Evolutionary conservation across 371 early-diverging fungal genomes (phyloP), one percentile per base, ranked within the genome.

Genomic region (Nematocida ausubeli): DNA sequence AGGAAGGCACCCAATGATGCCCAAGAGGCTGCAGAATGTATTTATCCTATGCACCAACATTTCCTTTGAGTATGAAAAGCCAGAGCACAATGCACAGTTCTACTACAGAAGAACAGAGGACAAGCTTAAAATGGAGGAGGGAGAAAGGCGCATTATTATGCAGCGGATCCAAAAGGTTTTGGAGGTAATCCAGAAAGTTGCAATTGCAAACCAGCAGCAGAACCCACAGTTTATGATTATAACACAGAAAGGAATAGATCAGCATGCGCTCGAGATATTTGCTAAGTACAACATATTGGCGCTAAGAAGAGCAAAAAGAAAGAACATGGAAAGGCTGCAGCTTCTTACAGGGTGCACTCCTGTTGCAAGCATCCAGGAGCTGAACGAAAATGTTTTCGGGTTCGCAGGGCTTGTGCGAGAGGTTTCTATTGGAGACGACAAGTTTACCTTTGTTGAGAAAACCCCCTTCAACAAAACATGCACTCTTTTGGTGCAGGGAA

Each of bases 161-260:
- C 91, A 92, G 56, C 92, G 91, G 85, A 87, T 95, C 24, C 90
- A 90, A 80, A 92, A 92, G 86, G 89, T 99, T 78, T 91, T 96
- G 16, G 97, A 95, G 54, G 90, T 97, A 83, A 80, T 75, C 40
- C 63, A 73, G 35, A 40, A 82, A 40, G 95, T 95, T 87, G 93
- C 94, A 89, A 84, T 88, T 80, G 90, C 87, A 78, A 87, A 90
- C 73, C 91, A 93, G 87, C 90, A 90, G 50, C 63, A 51, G 19
- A 26, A 65, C 24, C 78, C 78, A n/a, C 58, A 80, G 49, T 94
- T 99, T 85, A 91, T 98, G 44, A 88, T 99, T 54, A 90, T 99
- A 84, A 97, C 95, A 87, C 98, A 99, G 85, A 98, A 96, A 89
- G 99, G 99, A 69, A 96, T 99, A 81, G 99, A 99, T 84, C 95